Conservation (phyloP, 2,329 filamentous ascomycete species). For the Paecilomyces niveus region DNA sequence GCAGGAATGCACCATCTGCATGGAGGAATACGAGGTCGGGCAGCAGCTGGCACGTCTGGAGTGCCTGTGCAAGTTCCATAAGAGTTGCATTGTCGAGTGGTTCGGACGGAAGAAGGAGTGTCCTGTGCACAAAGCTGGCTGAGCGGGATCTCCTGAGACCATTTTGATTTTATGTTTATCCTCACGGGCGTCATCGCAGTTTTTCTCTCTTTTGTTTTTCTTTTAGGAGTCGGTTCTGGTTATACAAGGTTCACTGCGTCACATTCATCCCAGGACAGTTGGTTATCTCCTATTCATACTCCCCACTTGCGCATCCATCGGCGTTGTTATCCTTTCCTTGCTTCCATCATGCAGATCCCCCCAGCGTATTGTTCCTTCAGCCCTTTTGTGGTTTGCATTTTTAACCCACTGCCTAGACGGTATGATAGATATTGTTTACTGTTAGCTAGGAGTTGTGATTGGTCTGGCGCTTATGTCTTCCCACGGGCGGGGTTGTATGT, state of each 20-base stretch:
- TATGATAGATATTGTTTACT: background rate
- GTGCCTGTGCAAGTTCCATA: constrained; percentile 59
- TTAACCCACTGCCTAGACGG: background rate
- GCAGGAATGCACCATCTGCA: constrained; percentile 58
- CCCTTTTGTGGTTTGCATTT: background rate
- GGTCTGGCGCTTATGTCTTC: background rate
- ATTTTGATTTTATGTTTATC: background rate
- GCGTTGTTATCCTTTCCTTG: background rate
- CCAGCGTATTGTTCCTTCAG: background rate
- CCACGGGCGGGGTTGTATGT: background rate
- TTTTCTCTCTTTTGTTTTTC: background rate
- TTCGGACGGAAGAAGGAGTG: constrained; percentile 53
- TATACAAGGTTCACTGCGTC: background rate
- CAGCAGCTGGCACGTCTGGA: constrained; percentile 54
- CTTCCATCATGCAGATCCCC: background rate
- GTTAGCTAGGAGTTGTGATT: background rate
- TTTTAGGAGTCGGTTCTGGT: background rate
- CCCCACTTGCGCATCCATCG: background rate
- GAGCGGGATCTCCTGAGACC: background rate
- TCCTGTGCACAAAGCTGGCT: constrained; percentile 50
- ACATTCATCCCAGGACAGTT: background rate
- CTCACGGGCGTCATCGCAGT: background rate
- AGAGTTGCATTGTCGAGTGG: constrained; percentile 54
- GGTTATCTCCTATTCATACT: background rate
- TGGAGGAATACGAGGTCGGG: constrained; percentile 57